These are phyloP conservation scores for Colletotrichum endophyticum DNA, from an alignment of 2,329 filamentous ascomycete genomes.

Conservation along the genomic window DNA sequence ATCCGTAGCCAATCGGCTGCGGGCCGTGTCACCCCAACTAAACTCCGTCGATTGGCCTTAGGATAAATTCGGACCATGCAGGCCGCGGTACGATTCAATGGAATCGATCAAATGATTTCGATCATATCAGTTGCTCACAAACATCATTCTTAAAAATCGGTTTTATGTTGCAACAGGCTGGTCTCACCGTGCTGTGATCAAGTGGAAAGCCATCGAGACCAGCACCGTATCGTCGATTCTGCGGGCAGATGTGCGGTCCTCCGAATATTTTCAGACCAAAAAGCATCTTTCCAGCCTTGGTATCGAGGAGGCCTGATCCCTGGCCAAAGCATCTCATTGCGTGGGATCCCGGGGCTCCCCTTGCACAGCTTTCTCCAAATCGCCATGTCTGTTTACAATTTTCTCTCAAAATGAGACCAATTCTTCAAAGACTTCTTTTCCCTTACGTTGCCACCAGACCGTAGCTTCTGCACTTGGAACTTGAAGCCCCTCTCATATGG, in stretches of 20 bases:
- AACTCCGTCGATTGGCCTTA: background rate
- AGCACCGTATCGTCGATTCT: background rate
- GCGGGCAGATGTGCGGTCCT: background rate
- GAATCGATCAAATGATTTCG: background rate
- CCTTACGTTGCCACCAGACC: background rate
- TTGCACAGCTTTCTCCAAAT: background rate
- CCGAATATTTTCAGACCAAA: background rate
- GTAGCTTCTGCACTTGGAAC: background rate
- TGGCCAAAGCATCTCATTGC: background rate
- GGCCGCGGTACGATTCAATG: fast-evolving
- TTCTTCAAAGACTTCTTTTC: background rate
- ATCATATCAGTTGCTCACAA: background rate
- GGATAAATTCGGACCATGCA: background rate
- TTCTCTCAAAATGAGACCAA: background rate
- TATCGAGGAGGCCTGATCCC: background rate
- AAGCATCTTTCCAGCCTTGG: background rate
- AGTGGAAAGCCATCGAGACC: background rate
- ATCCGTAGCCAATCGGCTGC: background rate
- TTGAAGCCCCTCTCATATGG: background rate
- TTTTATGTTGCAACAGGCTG: background rate
- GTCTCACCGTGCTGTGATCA: background rate
- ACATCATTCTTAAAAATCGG: background rate
- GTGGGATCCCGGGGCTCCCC: background rate
- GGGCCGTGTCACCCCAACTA: background rate
- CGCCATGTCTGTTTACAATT: background rate